A percentile compares a stretch with the other conserved stretches of the same genome.
Evolutionary conservation across 1,284 basidiomycete genomes (phyloP).

Genomic region (Pseudozyma flocculosa): DNA sequence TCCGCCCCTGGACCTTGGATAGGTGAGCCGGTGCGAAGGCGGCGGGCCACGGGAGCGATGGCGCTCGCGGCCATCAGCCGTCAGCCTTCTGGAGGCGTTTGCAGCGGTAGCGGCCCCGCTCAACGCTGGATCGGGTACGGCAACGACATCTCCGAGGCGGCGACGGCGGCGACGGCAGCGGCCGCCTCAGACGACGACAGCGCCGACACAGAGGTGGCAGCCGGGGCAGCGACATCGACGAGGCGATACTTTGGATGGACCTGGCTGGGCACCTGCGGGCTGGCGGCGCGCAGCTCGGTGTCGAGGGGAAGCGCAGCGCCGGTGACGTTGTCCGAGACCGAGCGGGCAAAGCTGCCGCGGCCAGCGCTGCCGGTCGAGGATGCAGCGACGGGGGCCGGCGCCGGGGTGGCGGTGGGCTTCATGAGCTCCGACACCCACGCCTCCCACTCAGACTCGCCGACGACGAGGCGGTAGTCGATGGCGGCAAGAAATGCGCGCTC

Average conservation of each 20-base stretch:
- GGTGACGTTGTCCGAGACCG: conserved; percentile 33
- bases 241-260: conserved; percentile 26
- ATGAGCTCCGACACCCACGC: conserved; percentile 45
- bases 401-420: conserved; percentile 1
- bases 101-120: too few relatives aligned
- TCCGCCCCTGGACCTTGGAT: too few relatives aligned
- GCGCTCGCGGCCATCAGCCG: too few relatives aligned
- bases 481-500: conserved; percentile 60
- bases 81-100: too few relatives aligned
- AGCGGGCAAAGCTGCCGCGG: conserved; percentile 22
- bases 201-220: too few relatives aligned
- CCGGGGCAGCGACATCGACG: conserved; percentile 5
- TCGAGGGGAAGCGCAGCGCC: conserved; percentile 21
- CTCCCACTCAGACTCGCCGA: conserved; percentile 49
- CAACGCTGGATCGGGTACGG: too few relatives aligned
- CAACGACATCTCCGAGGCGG: too few relatives aligned
- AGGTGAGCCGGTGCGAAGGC: too few relatives aligned
- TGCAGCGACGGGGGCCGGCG: conserved; percentile 1
- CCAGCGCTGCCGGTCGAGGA: neutral
- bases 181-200: too few relatives aligned
- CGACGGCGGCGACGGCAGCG: too few relatives aligned
- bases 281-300: conserved; percentile 30
- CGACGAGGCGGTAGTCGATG: conserved; percentile 59
- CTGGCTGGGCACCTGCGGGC: conserved; percentile 18
- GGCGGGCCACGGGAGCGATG: too few relatives aligned